Evolutionary conservation across 495 filamentous ascomycete species (phyloP).

Genomic region (Lasiosphaeria miniovina): DNA sequence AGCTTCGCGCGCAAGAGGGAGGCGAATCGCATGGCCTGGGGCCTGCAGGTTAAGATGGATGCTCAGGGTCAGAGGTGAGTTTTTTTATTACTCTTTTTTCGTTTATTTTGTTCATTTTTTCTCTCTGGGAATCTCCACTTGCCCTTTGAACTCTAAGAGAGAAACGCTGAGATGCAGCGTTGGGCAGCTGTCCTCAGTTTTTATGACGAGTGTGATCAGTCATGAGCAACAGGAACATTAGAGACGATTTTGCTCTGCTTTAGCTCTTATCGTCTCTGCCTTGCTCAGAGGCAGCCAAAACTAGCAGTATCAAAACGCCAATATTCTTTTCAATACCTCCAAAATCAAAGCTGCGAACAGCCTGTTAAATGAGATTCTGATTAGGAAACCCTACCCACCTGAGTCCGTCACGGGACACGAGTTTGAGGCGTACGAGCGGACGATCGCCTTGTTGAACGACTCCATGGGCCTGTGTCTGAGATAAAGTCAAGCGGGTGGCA

Average conservation of each 20-base stretch:
- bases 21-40: neutral
- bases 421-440: slow-evolving; percentile 61
- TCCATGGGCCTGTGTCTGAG: slow-evolving; percentile 25
- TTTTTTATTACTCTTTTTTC: neutral
- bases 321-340: too few relatives aligned
- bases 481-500: neutral
- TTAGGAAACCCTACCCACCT: neutral
- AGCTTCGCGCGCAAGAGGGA: slow-evolving; percentile 36
- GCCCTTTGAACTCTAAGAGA: neutral
- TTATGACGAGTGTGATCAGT: neutral
- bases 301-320: too few relatives aligned
- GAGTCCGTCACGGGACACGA: slow-evolving; percentile 12
- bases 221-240: too few relatives aligned
- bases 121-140: too few relatives aligned
- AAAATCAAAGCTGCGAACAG: too few relatives aligned
- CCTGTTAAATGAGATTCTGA: neutral
- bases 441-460: slow-evolving; percentile 69
- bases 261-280: too few relatives aligned
- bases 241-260: too few relatives aligned
- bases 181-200: neutral
- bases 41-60: neutral
- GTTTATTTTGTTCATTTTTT: too few relatives aligned
- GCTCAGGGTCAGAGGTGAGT: neutral
- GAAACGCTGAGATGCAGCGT: neutral
- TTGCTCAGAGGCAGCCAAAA: too few relatives aligned